Evolutionary conservation across 257 asterid genomes (phyloP), one percentile per base, ranked within the genome.

Genomic region (Salvia splendens): DNA sequence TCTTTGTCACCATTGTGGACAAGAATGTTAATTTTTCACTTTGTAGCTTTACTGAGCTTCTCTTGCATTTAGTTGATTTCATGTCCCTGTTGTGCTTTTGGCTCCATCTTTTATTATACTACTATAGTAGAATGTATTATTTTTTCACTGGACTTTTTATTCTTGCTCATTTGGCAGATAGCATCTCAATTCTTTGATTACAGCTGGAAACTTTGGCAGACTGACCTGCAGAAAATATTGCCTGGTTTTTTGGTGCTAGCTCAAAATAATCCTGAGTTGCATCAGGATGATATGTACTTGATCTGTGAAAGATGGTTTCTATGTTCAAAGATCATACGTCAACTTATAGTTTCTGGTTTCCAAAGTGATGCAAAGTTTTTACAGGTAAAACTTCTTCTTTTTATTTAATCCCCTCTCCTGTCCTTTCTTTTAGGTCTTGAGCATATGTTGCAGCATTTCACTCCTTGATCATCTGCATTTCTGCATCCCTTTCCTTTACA

Each of bases 151-250:
- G 76, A 56, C 68, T 15, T 78, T 71, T 76, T 65, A 59, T 75
- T 65, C 62, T 74, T 81, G 64, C 68, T 76, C 78, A 69, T 85
- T 81, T 85, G 84, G 87, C 99, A 94, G 99, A 88, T 94, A 76
- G 87, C 96, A 35, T 80, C 86, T 65, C 91, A 88, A 74, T 91
- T 91, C 81, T 94, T 94, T 80, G 99, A 94, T 73, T 94, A 82
- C 80, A 80, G 96, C 87, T 94, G 99, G 99, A 87, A 85, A 81
- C 96, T 91, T 68, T 94, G 99, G 99, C 96, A 88, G 93, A 80
- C 79, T 70, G 97, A 94, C 69, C 72, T 84, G 73, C 96, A 85
- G 83, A 80, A 84, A 65, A 83, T 94, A 75, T 80, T 91, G 75
- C 91, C 82, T 70, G 91, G 89, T 63, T 91, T 91, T 74, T 79